Percentiles rank a stretch among this genome's conserved stretches.
Evolutionary conservation across 306 rosid species (phyloP).

Genomic region (Sesbania bispinosa): DNA sequence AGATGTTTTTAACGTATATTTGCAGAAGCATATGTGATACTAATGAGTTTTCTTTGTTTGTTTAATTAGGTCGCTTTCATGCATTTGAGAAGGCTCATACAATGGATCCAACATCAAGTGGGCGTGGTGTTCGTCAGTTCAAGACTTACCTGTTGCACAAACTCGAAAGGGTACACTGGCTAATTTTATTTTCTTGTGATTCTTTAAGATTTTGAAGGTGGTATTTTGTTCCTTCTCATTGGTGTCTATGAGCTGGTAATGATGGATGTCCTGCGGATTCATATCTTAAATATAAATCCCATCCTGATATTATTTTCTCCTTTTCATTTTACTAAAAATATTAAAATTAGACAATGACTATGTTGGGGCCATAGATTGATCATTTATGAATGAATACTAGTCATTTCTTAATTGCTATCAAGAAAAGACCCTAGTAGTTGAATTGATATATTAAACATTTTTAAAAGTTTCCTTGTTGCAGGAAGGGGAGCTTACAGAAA

Average conservation of each 20-base stretch:
- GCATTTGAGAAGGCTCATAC: slow-evolving; percentile 87
- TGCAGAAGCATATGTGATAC: not conserved
- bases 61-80: slow-evolving; percentile 80
- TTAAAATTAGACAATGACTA: not conserved
- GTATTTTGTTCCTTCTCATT: slow-evolving; percentile 11
- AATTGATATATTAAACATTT: not conserved
- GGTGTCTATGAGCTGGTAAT: not conserved
- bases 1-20: not conserved
- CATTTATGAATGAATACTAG: not conserved
- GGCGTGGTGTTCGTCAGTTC: slow-evolving; percentile 97
- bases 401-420: slow-evolving; percentile 7
- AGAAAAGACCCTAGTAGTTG: not conserved
- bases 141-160: slow-evolving; percentile 78
- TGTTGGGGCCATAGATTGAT: not conserved
- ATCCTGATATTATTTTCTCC: not conserved
- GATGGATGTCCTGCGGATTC: slow-evolving; percentile 10
- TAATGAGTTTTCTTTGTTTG: slow-evolving; percentile 16
- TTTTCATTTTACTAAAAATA: not conserved
- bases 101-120: slow-evolving; percentile 81
- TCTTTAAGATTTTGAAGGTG: not conserved
- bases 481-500: slow-evolving; percentile 58
- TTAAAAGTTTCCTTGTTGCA: slow-evolving; percentile 35
- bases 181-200: slow-evolving; percentile 21
- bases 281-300: slow-evolving; percentile 5
- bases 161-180: slow-evolving; percentile 65